These are phyloP conservation scores for Uncinocarpus reesii DNA, from an alignment of 2,329 filamentous ascomycete genomes.

Conservation along the genomic window DNA sequence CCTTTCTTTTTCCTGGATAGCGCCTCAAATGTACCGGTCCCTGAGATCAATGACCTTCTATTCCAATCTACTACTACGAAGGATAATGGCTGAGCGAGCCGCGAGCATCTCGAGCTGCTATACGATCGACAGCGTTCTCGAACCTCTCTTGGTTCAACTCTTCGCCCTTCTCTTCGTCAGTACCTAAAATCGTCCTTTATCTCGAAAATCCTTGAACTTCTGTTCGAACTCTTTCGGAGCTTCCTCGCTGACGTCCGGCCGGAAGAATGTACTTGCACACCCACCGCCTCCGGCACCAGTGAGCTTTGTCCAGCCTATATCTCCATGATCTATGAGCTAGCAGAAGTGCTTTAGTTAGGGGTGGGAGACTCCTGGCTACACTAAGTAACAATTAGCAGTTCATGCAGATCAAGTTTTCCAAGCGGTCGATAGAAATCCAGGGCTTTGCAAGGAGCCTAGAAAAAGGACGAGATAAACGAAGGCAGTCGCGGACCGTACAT, in stretches of 20 bases:
- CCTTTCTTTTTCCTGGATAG: too few relatives aligned
- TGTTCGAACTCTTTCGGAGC: constrained; percentile 51
- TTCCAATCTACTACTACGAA: too few relatives aligned
- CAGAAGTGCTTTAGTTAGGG: constrained; percentile 71
- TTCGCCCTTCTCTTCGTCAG: constrained; percentile 63
- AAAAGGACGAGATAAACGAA: too few relatives aligned
- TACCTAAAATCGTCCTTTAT: constrained; percentile 64
- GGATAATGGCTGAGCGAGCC: too few relatives aligned
- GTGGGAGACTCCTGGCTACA: constrained; percentile 72
- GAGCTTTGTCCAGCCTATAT: constrained; percentile 73
- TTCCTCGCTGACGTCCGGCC: constrained; percentile 46
- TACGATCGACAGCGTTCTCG: constrained; percentile 58
- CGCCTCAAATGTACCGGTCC: too few relatives aligned
- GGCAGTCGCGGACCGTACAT: too few relatives aligned
- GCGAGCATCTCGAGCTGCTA: too few relatives aligned
- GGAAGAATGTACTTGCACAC: constrained; percentile 72
- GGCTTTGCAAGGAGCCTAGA: too few relatives aligned
- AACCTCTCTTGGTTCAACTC: constrained; percentile 74
- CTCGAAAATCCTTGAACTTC: constrained; percentile 45
- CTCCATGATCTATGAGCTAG: constrained; percentile 63
- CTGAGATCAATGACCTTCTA: too few relatives aligned
- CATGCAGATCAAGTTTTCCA: constrained; percentile 43
- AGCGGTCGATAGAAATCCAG: constrained; percentile 38
- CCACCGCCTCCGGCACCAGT: constrained; percentile 84
- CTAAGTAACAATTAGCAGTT: constrained; percentile 53